These are phyloP conservation scores for Flaveria sonorensis DNA, from an alignment of 129 eudicot species.

Conservation along the genomic window DNA sequence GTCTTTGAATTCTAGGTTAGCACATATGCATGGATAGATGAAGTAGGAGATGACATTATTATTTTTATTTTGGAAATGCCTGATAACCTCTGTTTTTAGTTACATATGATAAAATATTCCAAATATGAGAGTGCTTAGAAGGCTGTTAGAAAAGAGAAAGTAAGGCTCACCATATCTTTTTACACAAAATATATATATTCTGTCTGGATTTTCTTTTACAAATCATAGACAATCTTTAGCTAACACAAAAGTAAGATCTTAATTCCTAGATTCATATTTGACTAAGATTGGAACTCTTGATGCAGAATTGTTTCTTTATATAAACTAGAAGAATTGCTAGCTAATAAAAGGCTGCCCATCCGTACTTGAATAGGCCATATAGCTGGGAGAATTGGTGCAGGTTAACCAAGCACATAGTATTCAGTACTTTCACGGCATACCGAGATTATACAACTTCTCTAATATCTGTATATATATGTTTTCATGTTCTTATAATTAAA, in stretches of 20 bases:
- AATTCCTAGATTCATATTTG: not conserved
- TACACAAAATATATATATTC: slow-evolving; percentile 2
- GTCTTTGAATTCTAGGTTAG: not conserved
- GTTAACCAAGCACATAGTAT: slow-evolving; percentile 5
- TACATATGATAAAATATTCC: not conserved
- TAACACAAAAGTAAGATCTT: slow-evolving; percentile 15
- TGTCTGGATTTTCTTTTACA: not conserved
- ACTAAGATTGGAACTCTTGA: not conserved
- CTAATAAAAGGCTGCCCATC: not conserved
- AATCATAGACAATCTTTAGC: not conserved
- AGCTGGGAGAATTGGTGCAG: slow-evolving; percentile 7
- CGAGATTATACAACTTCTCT: not conserved
- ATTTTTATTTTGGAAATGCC: not conserved
- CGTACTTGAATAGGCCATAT: slow-evolving; percentile 3
- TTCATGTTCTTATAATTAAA: slow-evolving; percentile 16
- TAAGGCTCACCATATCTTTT: slow-evolving; percentile 13
- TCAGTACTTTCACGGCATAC: slow-evolving; percentile 1
- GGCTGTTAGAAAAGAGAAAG: slow-evolving; percentile 7
- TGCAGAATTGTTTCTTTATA: not conserved
- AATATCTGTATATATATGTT: not conserved
- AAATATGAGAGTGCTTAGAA: slow-evolving; percentile 1
- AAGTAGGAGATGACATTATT: slow-evolving; percentile 4
- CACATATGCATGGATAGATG: not conserved
- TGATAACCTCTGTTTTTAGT: not conserved
- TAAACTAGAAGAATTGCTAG: not conserved